phyloP scores from a whole-genome alignment of 139 green algal species.

The Coelastrella sp. region DNA sequence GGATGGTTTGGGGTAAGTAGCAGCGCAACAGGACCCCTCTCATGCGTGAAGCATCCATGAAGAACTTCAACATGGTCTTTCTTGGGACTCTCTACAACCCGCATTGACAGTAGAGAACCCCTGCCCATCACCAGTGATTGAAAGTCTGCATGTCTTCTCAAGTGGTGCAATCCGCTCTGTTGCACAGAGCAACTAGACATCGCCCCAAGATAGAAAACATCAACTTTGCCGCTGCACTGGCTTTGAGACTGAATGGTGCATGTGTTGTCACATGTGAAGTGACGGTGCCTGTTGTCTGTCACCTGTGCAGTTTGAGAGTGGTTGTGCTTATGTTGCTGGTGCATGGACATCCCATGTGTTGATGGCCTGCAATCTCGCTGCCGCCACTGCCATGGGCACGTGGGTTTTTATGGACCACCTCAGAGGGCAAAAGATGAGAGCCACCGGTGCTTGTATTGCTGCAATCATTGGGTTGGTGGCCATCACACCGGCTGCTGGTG shows the following conservation, averaged over 20 bases:
- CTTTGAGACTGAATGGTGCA: neutral
- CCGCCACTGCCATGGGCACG: constrained; percentile 18
- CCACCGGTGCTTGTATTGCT: neutral
- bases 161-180: no score
- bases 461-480: constrained; percentile 15
- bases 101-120: neutral
- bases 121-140: neutral
- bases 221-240: no score
- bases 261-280: neutral
- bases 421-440: neutral
- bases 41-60: neutral
- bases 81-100: neutral
- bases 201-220: no score
- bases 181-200: no score
- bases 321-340: neutral
- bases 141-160: no score
- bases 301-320: constrained; percentile 4
- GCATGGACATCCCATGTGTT: neutral
- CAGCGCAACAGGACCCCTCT: no score
- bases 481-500: constrained; percentile 10
- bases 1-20: constrained; percentile 41
- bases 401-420: constrained; percentile 18
- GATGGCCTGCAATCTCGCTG: constrained; percentile 13
- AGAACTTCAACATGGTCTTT: neutral
- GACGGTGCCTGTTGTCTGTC: neutral